A percentile compares a stretch with the other conserved stretches of the same genome.
phyloP scores from a whole-genome alignment of 2,329 filamentous ascomycete species.

The Pestalotiopsis fici region DNA sequence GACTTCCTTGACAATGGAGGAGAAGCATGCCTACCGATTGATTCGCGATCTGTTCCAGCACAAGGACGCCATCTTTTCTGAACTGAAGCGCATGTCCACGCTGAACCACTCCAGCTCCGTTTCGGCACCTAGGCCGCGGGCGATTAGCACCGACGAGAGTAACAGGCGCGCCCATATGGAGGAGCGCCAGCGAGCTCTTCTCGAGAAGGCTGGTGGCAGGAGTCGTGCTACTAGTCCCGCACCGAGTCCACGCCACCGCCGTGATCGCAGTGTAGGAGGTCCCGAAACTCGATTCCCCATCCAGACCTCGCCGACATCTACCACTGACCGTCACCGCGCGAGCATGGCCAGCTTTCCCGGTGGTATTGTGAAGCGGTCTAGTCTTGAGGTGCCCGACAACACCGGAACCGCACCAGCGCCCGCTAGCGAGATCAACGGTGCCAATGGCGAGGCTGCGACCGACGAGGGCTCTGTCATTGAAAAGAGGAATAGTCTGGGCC shows the following conservation, averaged over 20 bases:
- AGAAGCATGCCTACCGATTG: conserved; percentile 88
- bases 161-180: conserved; percentile 93
- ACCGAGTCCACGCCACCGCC: conserved; percentile 65
- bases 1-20: conserved; percentile 90
- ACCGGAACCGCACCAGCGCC: conserved; percentile 42
- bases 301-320: conserved; percentile 62
- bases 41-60: conserved; percentile 90
- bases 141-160: conserved; percentile 93
- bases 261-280: conserved; percentile 76
- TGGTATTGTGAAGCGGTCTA: conserved; percentile 57
- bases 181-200: conserved; percentile 81
- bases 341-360: conserved; percentile 48
- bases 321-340: conserved; percentile 50
- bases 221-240: conserved; percentile 76
- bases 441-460: conserved; percentile 42
- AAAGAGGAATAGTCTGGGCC: conserved; percentile 66
- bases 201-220: conserved; percentile 66
- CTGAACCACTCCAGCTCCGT: conserved; percentile 65
- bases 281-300: conserved; percentile 85
- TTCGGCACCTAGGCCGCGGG: conserved; percentile 65
- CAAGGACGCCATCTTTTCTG: conserved; percentile 93
- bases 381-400: conserved; percentile 78
- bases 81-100: conserved; percentile 86
- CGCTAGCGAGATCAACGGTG: conserved; percentile 37
- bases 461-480: conserved; percentile 39